Percentiles rank a stretch among this genome's conserved stretches.
Conservation (phyloP, 2,329 filamentous ascomycete genomes). For the Aspergillus tanneri region DNA sequence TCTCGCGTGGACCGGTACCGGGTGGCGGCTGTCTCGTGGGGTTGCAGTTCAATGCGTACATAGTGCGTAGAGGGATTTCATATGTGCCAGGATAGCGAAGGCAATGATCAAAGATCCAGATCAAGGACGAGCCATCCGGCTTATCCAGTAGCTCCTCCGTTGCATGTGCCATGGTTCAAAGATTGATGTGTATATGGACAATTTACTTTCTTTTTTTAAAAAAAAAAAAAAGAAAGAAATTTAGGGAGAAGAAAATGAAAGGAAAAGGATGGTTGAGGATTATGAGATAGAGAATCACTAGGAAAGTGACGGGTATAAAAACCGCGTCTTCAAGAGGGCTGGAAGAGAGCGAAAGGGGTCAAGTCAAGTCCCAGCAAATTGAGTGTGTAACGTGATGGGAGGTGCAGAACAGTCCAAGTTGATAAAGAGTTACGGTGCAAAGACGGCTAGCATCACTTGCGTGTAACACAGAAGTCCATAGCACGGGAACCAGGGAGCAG, state of each 20-base stretch:
- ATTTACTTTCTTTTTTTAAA: background rate
- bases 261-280: background rate
- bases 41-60: slow-evolving; percentile 66
- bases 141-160: slow-evolving; percentile 19
- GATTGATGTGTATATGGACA: background rate
- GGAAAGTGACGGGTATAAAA: background rate
- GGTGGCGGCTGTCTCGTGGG: slow-evolving; percentile 43
- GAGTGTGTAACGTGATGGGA: slow-evolving; percentile 23
- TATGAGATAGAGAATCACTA: background rate
- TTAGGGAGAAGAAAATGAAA: background rate
- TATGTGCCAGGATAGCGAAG: slow-evolving; percentile 62
- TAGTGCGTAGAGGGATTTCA: slow-evolving; percentile 65
- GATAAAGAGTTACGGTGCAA: slow-evolving; percentile 18
- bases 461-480: slow-evolving; percentile 23
- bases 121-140: slow-evolving; percentile 45
- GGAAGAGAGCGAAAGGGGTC: slow-evolving; percentile 7
- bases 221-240: slow-evolving; percentile 1
- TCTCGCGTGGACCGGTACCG: slow-evolving; percentile 30
- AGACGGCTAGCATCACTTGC: slow-evolving; percentile 24
- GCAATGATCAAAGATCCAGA: slow-evolving; percentile 60
- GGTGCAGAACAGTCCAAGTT: slow-evolving; percentile 20
- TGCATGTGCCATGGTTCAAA: slow-evolving; percentile 17
- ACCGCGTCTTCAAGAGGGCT: slow-evolving; percentile 13
- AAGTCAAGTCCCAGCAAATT: slow-evolving; percentile 2
- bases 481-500: too few relatives aligned